These are phyloP conservation scores for Aegilops sharonensis DNA, from an alignment of 176 grass and related monocot species.

Conservation along the genomic window DNA sequence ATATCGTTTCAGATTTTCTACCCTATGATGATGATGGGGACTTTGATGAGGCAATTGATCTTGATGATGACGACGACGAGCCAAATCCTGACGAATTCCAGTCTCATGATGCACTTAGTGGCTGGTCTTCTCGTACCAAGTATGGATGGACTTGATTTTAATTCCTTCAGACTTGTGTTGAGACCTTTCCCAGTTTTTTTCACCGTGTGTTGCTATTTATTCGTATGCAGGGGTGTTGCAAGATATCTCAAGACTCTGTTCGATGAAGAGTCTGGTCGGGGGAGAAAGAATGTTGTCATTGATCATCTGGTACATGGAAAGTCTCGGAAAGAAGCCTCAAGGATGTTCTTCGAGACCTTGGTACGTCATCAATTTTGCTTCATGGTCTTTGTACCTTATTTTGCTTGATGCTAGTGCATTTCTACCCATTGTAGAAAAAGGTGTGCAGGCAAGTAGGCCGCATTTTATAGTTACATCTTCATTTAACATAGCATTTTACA, in stretches of 20 bases:
- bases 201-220: background rate
- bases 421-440: background rate
- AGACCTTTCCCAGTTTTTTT: background rate
- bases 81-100: slow-evolving; percentile 67
- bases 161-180: background rate
- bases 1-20: slow-evolving; percentile 67
- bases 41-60: slow-evolving; percentile 55
- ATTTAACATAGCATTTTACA: background rate
- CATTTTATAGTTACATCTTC: background rate
- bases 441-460: background rate
- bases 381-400: background rate
- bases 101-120: slow-evolving; percentile 74
- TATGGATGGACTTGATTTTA: slow-evolving; percentile 5
- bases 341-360: slow-evolving; percentile 99
- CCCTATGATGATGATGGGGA: slow-evolving; percentile 85
- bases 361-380: slow-evolving; percentile 35
- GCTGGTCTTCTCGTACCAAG: slow-evolving; percentile 97
- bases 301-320: slow-evolving; percentile 79
- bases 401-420: background rate
- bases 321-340: slow-evolving; percentile 91
- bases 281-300: slow-evolving; percentile 68
- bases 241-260: slow-evolving; percentile 91
- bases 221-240: slow-evolving; percentile 67
- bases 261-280: slow-evolving; percentile 72
- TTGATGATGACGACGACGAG: slow-evolving; percentile 37